Percentiles rank a stretch among this genome's conserved stretches.
Conservation (phyloP, 805 yeast species). For the Spathaspora arborariae region DNA sequence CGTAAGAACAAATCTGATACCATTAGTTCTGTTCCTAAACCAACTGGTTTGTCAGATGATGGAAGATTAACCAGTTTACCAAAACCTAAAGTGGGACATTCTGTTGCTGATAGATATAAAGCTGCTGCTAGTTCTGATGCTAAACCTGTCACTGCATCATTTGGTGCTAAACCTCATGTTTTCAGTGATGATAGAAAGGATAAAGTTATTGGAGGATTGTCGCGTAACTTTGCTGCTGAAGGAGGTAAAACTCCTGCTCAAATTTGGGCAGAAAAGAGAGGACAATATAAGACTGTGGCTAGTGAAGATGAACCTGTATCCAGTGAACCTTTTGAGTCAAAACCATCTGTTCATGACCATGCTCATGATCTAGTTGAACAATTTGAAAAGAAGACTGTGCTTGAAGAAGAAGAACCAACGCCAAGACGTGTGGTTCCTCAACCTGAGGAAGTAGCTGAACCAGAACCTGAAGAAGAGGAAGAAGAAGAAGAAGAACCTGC, state of each 20-base stretch:
- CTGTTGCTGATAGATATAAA: constrained; percentile 48
- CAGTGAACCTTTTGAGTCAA: constrained; percentile 23
- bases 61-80: constrained; percentile 56
- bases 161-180: constrained; percentile 31
- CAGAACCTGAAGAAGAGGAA: constrained; percentile 9
- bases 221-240: constrained; percentile 58
- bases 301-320: constrained; percentile 13
- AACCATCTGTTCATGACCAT: constrained; percentile 15
- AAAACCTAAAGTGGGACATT: constrained; percentile 51
- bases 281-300: constrained; percentile 49
- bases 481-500: constrained; percentile 16
- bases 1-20: constrained; percentile 48
- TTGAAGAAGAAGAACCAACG: constrained; percentile 13
- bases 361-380: constrained; percentile 15
- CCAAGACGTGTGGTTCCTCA: constrained; percentile 1
- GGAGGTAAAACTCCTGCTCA: constrained; percentile 93
- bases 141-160: constrained; percentile 17
- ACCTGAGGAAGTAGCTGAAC: constrained; percentile 1
- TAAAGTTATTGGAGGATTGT: constrained; percentile 55
- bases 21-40: constrained; percentile 38
- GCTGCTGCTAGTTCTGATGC: constrained; percentile 27
- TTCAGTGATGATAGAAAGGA: constrained; percentile 39
- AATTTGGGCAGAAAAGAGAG: constrained; percentile 90
- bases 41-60: constrained; percentile 31
- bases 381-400: constrained; percentile 14